Evolutionary conservation across 2,329 filamentous ascomycete species (phyloP), one percentile per base, ranked within the genome.

Genomic region (Coleophoma crateriformis): DNA sequence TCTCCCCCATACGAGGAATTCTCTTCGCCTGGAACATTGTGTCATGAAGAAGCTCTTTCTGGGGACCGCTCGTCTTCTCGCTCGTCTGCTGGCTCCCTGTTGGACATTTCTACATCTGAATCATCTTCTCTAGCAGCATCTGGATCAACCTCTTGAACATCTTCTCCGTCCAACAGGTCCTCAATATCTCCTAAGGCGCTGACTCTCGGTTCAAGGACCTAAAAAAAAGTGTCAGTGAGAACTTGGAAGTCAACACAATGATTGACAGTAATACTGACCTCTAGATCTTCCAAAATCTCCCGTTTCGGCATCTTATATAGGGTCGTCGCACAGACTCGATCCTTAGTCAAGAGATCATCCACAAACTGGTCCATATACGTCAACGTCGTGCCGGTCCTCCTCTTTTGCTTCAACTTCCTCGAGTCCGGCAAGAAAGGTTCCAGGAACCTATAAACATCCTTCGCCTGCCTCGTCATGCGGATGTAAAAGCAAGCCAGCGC

Each of bases 401-500:
- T 86, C 59, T 87, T 79, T 52, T 90, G 75, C 67, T 87, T 83
- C 68, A 99, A 65, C 71, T 97, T 99, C 58, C 94, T 76, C 56
- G 81, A 79, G 65, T 99, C 94, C 53, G 82, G 81, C 46, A 99
- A 72, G 50, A 88, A 84, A 27, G 90, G 89, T 72, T 99, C 94
- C 40, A 99, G 73, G 14, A 81, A 81, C 50, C 70, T 71, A 68
- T 92, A 95, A 4, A 97, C 85, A 50, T 94, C 86, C 59, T 86
- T 86, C 6, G 90, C 82, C 58, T 85, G 79, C 64, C 92, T 85
- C 15, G 94, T 95, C 60, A 99, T 72, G 12, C 94, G 78, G n/a
- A 96, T 81, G 68, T 99, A 97, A 67, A 99, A 97, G 1, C 86
- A 86, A 0, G 91, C 92, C 56, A 99, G 74, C 1, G 89, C 91